phyloP scores from a whole-genome alignment of 2,329 filamentous ascomycete genomes.

The Xylaria sp. region DNA sequence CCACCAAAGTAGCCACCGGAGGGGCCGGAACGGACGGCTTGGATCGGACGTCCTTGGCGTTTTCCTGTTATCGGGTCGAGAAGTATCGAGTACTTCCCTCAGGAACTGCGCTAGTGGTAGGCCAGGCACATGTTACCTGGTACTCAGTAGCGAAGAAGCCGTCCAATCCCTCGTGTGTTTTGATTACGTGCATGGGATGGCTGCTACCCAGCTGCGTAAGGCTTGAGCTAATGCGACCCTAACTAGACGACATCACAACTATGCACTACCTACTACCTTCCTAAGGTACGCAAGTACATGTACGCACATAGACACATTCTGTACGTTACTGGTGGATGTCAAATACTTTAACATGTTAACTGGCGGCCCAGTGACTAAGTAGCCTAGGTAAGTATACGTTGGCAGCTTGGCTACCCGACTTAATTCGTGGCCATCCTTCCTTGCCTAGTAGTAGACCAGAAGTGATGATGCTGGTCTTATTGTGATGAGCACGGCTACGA shows the following conservation, averaged over 20 bases:
- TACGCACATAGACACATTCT: no score
- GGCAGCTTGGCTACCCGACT: not conserved
- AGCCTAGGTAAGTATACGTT: no score
- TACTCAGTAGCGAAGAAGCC: not conserved
- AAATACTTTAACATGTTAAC: no score
- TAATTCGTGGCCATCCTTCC: not conserved
- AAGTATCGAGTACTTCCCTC: constrained; percentile 17
- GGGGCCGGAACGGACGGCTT: not conserved
- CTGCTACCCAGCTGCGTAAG: not conserved
- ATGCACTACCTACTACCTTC: no score
- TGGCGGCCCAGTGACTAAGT: no score
- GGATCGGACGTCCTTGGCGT: not conserved
- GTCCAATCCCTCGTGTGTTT: not conserved
- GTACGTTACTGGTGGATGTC: no score
- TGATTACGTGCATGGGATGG: not conserved
- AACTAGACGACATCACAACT: not conserved
- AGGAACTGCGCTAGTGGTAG: constrained; percentile 3
- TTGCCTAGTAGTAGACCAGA: not conserved
- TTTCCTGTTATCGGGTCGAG: not conserved
- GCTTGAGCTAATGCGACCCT: not conserved
- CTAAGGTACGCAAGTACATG: no score
- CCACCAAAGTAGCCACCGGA: not conserved
- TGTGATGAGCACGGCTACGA: not conserved
- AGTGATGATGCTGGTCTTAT: not conserved
- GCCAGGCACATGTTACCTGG: no score